These are phyloP conservation scores for Tuctoria greenei DNA, from an alignment of 176 grass and related monocot species.

Conservation along the genomic window DNA sequence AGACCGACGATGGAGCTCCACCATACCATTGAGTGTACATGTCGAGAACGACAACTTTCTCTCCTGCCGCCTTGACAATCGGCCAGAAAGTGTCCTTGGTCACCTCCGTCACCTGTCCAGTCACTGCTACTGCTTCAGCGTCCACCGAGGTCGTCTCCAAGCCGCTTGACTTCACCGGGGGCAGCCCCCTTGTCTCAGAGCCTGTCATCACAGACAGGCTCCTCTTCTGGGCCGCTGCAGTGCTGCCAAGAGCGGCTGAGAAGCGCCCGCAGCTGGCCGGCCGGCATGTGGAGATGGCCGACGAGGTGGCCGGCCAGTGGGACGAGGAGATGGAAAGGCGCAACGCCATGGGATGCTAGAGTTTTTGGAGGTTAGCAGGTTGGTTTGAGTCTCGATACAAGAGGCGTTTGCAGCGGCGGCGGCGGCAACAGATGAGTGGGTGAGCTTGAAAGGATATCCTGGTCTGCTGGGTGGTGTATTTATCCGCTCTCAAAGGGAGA, in stretches of 20 bases:
- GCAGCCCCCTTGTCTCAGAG: conserved; percentile 24
- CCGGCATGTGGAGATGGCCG: conserved; percentile 53
- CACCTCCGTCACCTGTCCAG: conserved; percentile 83
- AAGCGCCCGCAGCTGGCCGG: conserved; percentile 33
- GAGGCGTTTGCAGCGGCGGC: conserved; percentile 28
- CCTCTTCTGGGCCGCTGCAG: conserved; percentile 34
- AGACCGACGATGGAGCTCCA: not conserved
- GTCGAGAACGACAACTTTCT: conserved; percentile 84
- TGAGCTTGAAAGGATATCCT: conserved; percentile 44
- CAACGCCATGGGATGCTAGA: conserved; percentile 66
- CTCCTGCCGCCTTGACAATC: conserved; percentile 71
- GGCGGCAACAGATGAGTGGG: conserved; percentile 28
- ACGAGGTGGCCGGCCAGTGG: conserved; percentile 14
- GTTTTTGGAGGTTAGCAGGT: conserved; percentile 25
- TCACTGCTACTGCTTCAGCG: conserved; percentile 45
- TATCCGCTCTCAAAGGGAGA: not conserved
- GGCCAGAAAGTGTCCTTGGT: conserved; percentile 96
- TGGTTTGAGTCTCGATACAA: conserved; percentile 11
- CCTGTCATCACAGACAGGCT: conserved; percentile 25
- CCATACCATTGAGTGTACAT: conserved; percentile 99
- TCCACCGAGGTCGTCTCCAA: conserved; percentile 53
- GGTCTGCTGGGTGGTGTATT: conserved; percentile 23
- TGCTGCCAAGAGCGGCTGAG: conserved; percentile 24
- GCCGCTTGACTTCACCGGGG: conserved; percentile 47
- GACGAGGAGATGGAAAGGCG: conserved; percentile 64